phyloP scores from a whole-genome alignment of 495 filamentous ascomycete species.

The Cladorrhinum samala region DNA sequence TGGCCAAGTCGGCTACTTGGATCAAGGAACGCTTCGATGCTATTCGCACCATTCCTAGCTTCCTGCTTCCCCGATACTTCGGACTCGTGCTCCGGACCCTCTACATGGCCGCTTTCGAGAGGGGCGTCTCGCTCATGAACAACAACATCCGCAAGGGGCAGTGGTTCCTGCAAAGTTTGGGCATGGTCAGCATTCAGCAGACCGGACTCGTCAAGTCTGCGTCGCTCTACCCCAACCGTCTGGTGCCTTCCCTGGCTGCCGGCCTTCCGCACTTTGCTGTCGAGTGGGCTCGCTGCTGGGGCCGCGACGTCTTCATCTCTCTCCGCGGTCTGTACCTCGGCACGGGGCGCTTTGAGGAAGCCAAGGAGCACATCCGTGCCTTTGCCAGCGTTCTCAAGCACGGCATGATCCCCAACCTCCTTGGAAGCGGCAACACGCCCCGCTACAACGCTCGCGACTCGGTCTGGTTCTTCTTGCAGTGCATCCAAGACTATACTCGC shows the following conservation, averaged over 20 bases:
- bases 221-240: conserved; percentile 79
- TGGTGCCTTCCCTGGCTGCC: conserved; percentile 82
- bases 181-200: conserved; percentile 84
- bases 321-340: conserved; percentile 82
- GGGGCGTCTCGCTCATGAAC: conserved; percentile 69
- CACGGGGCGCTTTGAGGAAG: conserved; percentile 80
- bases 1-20: conserved; percentile 67
- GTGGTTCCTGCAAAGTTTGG: conserved; percentile 75
- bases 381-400: conserved; percentile 97
- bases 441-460: conserved; percentile 97
- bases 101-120: conserved; percentile 75
- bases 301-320: conserved; percentile 94
- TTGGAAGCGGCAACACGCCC: conserved; percentile 78
- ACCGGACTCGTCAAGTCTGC: conserved; percentile 83
- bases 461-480: conserved; percentile 94
- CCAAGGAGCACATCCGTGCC: conserved; percentile 87
- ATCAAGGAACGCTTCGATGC: conserved; percentile 76
- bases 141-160: conserved; percentile 72
- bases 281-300: conserved; percentile 96
- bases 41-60: conserved; percentile 76
- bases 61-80: conserved; percentile 89
- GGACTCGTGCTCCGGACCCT: conserved; percentile 80
- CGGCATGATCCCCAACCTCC: conserved; percentile 95
- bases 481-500: conserved; percentile 85
- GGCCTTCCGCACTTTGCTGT: conserved; percentile 92